Conservation (phyloP, 2,329 filamentous ascomycete species). For the Scopulariopsis brevicaulis region DNA sequence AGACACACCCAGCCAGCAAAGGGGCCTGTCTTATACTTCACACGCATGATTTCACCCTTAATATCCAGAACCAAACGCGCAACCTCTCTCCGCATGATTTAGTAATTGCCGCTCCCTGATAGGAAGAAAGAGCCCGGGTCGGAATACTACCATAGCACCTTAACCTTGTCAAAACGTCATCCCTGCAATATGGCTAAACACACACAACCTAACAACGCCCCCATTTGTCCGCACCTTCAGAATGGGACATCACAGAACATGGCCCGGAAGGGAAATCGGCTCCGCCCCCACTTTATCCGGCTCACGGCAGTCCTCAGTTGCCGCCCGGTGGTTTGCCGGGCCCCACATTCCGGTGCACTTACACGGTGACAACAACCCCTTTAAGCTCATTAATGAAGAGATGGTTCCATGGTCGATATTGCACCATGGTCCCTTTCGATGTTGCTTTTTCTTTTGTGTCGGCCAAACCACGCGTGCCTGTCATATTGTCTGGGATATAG, state of each 20-base stretch:
- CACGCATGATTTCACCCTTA: neutral
- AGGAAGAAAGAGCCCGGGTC: neutral
- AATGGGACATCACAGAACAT: neutral
- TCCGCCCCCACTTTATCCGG: constrained; percentile 3
- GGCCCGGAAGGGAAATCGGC: neutral
- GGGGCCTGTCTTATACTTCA: neutral
- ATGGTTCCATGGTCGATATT: neutral
- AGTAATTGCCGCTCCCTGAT: neutral
- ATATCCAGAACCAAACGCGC: neutral
- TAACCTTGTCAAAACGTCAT: neutral
- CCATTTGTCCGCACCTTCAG: neutral
- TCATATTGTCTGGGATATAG: neutral
- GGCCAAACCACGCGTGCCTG: neutral
- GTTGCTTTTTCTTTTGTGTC: neutral
- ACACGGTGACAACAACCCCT: neutral
- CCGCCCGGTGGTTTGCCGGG: neutral
- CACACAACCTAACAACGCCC: neutral
- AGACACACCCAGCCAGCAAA: neutral
- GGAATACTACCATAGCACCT: neutral
- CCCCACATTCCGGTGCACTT: neutral
- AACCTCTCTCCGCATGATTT: neutral
- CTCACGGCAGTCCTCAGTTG: neutral
- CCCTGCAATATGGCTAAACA: constrained; percentile 3
- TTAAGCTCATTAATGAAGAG: neutral
- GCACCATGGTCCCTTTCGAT: neutral